Conservation (phyloP, 345 rosid genomes). For the Sonneratia caseolaris region DNA sequence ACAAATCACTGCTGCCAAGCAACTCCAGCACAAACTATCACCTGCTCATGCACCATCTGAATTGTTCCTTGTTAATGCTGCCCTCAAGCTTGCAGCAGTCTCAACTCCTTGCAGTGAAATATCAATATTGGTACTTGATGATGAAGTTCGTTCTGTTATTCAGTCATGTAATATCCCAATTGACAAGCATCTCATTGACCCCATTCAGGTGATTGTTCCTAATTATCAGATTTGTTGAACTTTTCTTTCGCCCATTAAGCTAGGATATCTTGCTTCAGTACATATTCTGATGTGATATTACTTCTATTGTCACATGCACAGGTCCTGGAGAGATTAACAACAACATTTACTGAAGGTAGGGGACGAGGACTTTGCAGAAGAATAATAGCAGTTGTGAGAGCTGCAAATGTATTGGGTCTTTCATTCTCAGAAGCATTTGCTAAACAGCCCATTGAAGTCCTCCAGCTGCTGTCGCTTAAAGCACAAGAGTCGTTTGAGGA, state of each 20-base stretch:
- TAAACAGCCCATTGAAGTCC: constrained; percentile 78
- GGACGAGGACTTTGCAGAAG: constrained; percentile 81
- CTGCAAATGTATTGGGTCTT: constrained; percentile 81
- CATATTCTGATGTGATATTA: not conserved
- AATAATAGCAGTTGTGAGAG: constrained; percentile 73
- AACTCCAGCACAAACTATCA: constrained; percentile 85
- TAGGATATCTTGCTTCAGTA: not conserved
- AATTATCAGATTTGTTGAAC: constrained; percentile 2
- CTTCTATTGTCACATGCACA: constrained; percentile 19
- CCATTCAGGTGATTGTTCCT: constrained; percentile 53
- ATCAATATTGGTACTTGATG: constrained; percentile 39
- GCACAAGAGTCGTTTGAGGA: constrained; percentile 97
- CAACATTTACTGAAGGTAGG: constrained; percentile 59
- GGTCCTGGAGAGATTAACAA: constrained; percentile 71
- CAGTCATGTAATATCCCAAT: constrained; percentile 31
- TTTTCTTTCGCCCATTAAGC: not conserved
- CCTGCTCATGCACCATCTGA: constrained; percentile 68
- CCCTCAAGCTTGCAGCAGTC: constrained; percentile 66
- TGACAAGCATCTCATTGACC: constrained; percentile 35
- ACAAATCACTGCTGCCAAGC: constrained; percentile 89
- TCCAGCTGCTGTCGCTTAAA: constrained; percentile 90
- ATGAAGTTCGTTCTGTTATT: constrained; percentile 55
- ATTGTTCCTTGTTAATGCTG: constrained; percentile 60
- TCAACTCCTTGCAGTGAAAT: constrained; percentile 52
- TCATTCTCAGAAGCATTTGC: constrained; percentile 80